Percentiles rank a stretch among this genome's conserved stretches.
phyloP scores from a whole-genome alignment of 2,329 filamentous ascomycete genomes.

The Lecanicillium sp. region DNA sequence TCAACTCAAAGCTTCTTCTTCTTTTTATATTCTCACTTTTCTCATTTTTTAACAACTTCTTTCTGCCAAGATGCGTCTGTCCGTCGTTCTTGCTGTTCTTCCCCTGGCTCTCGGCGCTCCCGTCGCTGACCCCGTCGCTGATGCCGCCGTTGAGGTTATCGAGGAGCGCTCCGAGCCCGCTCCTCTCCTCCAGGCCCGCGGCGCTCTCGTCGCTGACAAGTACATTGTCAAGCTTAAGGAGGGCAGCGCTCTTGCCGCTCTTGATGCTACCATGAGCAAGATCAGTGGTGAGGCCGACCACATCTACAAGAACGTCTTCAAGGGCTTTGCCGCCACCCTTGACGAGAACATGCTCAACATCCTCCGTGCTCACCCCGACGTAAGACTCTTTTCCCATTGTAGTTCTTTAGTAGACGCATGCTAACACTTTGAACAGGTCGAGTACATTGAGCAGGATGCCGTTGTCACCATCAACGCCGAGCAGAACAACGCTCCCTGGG shows the following conservation, averaged over 20 bases:
- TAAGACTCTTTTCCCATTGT: not conserved
- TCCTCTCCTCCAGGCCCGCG: constrained; percentile 5
- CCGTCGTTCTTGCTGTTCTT: constrained; percentile 14
- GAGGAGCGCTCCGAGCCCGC: constrained; percentile 1
- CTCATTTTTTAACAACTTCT: too few species aligned
- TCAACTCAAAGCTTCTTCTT: too few species aligned
- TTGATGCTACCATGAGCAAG: constrained; percentile 7
- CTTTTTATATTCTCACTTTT: too few species aligned
- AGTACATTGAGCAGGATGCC: constrained; percentile 29
- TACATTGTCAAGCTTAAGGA: constrained; percentile 19
- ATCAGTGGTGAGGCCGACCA: constrained; percentile 14
- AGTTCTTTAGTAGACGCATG: too few species aligned
- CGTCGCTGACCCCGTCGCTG: constrained; percentile 2
- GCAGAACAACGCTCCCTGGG: constrained; percentile 29
- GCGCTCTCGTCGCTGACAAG: constrained; percentile 15
- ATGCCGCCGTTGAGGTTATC: too few species aligned
- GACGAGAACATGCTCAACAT: constrained; percentile 12
- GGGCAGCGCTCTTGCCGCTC: constrained; percentile 9
- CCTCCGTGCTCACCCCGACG: constrained; percentile 15
- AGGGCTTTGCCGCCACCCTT: constrained; percentile 16
- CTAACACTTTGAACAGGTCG: constrained; percentile 15
- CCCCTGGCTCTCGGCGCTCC: constrained; percentile 12
- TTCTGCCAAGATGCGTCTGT: constrained; percentile 13
- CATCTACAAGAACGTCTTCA: constrained; percentile 14
- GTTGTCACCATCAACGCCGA: constrained; percentile 19